Percentiles rank a stretch among this genome's conserved stretches.
Evolutionary conservation across 1,284 basidiomycete species (phyloP).

Genomic region (Bondarzewia mesenterica): DNA sequence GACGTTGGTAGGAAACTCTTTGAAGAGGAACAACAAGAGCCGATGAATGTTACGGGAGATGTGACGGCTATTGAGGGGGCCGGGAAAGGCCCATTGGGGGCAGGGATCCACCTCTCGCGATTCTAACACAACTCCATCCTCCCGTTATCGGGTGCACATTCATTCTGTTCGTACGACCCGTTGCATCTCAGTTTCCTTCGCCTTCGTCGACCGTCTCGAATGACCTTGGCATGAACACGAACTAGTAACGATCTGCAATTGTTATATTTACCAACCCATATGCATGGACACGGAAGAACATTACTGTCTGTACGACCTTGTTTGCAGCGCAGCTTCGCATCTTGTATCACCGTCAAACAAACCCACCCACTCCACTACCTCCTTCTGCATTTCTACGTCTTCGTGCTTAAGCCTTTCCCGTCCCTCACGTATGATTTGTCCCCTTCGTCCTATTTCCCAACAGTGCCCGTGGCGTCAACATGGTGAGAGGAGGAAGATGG

Average conservation of each 20-base stretch:
- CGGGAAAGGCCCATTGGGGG: constrained; percentile 9
- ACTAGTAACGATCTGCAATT: constrained; percentile 13
- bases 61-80: constrained; percentile 6
- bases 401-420: too few relatives aligned
- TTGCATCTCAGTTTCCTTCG: not conserved
- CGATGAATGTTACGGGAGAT: constrained; percentile 3
- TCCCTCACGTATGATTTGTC: too few relatives aligned
- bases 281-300: constrained; percentile 13
- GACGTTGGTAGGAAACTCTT: constrained; percentile 63
- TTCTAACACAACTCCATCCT: constrained; percentile 10
- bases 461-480: too few relatives aligned
- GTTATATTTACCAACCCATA: constrained; percentile 13
- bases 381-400: too few relatives aligned
- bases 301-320: constrained; percentile 10
- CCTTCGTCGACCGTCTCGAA: not conserved
- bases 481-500: too few relatives aligned
- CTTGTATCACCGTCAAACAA: too few relatives aligned
- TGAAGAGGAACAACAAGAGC: constrained; percentile 47
- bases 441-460: too few relatives aligned
- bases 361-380: too few relatives aligned
- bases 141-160: not conserved
- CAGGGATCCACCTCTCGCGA: constrained; percentile 11
- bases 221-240: constrained; percentile 9
- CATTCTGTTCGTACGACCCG: not conserved
- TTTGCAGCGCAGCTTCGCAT: constrained; percentile 2